phyloP scores from a whole-genome alignment of 2,329 filamentous ascomycete genomes.

The Fusarium bulbicola region DNA sequence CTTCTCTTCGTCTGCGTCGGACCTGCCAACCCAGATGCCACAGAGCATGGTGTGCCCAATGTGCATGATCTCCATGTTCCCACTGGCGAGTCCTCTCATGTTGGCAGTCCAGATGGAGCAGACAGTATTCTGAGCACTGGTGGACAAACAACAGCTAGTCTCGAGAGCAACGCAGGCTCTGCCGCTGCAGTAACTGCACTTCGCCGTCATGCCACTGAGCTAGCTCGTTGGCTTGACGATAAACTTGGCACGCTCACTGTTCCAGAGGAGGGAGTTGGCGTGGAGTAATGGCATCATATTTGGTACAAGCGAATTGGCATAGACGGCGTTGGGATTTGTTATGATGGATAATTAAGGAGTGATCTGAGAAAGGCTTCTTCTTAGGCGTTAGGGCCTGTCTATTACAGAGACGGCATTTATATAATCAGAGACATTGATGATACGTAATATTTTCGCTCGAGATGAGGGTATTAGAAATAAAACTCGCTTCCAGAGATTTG shows the following conservation, averaged over 20 bases:
- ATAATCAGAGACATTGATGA: constrained; percentile 22
- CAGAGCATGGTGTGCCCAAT: constrained; percentile 29
- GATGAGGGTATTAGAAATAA: constrained; percentile 29
- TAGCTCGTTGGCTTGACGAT: constrained; percentile 68
- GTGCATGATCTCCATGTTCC: constrained; percentile 33
- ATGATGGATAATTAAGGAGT: constrained; percentile 14
- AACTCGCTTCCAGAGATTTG: constrained; percentile 13
- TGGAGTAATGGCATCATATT: constrained; percentile 37
- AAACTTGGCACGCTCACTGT: constrained; percentile 63
- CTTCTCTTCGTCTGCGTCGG: constrained; percentile 71
- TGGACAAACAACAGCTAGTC: constrained; percentile 55
- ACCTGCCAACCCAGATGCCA: constrained; percentile 48
- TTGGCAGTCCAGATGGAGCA: constrained; percentile 53
- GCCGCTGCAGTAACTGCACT: constrained; percentile 60
- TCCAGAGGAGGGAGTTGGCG: constrained; percentile 61
- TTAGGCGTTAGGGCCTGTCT: constrained; percentile 36
- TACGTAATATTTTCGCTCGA: constrained; percentile 7
- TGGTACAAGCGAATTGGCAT: constrained; percentile 27
- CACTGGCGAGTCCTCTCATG: constrained; percentile 47
- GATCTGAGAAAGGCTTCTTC: constrained; percentile 11
- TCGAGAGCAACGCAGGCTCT: constrained; percentile 50
- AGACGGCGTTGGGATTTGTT: constrained; percentile 35
- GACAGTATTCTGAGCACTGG: constrained; percentile 59
- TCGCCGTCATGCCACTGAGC: constrained; percentile 66
- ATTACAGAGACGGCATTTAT: constrained; percentile 35